Conservation (phyloP, 495 filamentous ascomycete genomes). For the Neurospora sp. region DNA sequence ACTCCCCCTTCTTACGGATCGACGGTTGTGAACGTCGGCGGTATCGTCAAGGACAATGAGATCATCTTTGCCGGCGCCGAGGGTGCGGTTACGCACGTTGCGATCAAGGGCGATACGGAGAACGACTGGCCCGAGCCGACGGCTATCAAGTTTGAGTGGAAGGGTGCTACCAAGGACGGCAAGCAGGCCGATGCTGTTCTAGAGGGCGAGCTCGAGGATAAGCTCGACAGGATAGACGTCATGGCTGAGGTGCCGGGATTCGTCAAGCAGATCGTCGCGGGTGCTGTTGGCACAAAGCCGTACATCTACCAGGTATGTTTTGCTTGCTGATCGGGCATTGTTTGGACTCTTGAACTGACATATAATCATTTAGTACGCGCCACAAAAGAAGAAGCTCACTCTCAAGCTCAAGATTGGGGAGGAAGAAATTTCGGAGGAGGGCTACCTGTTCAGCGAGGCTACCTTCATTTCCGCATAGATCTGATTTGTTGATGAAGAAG, state of each 20-base stretch:
- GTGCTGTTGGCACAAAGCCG: constrained; percentile 80
- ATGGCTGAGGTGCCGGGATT: constrained; percentile 95
- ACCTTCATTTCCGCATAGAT: constrained; percentile 69
- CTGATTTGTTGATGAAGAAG: neutral
- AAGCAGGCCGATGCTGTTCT: constrained; percentile 58
- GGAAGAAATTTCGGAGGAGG: constrained; percentile 64
- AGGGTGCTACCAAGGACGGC: constrained; percentile 66
- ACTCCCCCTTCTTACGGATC: constrained; percentile 92
- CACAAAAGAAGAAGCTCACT: constrained; percentile 43
- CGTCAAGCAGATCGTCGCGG: constrained; percentile 83
- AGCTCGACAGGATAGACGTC: constrained; percentile 80
- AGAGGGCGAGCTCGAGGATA: constrained; percentile 57
- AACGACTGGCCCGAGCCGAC: constrained; percentile 87
- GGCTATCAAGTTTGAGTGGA: constrained; percentile 66
- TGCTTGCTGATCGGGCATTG: neutral
- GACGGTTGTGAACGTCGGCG: constrained; percentile 77
- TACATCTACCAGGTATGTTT: constrained; percentile 87
- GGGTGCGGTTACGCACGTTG: constrained; percentile 56
- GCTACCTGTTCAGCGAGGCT: constrained; percentile 69
- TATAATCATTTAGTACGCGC: constrained; percentile 45
- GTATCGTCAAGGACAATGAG: constrained; percentile 68
- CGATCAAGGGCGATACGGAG: constrained; percentile 56
- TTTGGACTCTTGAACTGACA: neutral
- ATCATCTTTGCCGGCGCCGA: constrained; percentile 61
- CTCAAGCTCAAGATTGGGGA: constrained; percentile 79